Conservation (phyloP, 371 early-diverging fungal genomes). For the Lichtheimia ornata region DNA sequence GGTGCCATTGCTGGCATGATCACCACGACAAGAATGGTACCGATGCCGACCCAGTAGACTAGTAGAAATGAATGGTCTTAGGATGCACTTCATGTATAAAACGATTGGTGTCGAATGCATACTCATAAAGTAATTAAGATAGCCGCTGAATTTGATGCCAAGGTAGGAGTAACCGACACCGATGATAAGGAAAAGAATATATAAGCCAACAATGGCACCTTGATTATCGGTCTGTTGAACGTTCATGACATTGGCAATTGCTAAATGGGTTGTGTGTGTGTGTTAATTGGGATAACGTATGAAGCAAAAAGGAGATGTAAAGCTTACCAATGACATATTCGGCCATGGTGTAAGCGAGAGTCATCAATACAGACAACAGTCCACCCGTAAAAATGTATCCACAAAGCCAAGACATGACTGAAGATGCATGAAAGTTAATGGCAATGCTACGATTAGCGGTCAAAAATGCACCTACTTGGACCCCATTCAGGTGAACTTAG, state of each 20-base stretch:
- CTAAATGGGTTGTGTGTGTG: not conserved
- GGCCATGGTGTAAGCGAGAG: conserved; percentile 33
- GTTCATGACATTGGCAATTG: conserved; percentile 23
- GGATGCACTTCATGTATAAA: no score
- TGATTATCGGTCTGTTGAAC: conserved; percentile 16
- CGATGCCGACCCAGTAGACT: conserved; percentile 35
- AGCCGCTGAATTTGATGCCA: conserved; percentile 29
- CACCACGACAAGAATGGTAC: conserved; percentile 38
- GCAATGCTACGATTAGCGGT: not conserved
- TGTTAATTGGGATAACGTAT: not conserved
- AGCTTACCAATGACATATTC: conserved; percentile 32
- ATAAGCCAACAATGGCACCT: conserved; percentile 42
- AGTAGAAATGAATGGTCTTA: conserved; percentile 2
- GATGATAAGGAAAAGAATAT: conserved; percentile 21
- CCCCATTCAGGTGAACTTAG: conserved; percentile 36
- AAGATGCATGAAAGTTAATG: not conserved
- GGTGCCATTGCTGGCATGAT: conserved; percentile 39
- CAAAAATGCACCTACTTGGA: conserved; percentile 26
- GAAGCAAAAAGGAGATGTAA: not conserved
- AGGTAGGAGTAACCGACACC: conserved; percentile 25
- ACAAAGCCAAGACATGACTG: conserved; percentile 43
- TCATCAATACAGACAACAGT: conserved; percentile 26
- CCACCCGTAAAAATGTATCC: conserved; percentile 39
- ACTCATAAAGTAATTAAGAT: conserved; percentile 35
- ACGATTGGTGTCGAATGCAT: not conserved